Evolutionary conservation across 2,329 filamentous ascomycete species (phyloP), one percentile per base, ranked within the genome.

Genomic region (Microsporum audouinii): DNA sequence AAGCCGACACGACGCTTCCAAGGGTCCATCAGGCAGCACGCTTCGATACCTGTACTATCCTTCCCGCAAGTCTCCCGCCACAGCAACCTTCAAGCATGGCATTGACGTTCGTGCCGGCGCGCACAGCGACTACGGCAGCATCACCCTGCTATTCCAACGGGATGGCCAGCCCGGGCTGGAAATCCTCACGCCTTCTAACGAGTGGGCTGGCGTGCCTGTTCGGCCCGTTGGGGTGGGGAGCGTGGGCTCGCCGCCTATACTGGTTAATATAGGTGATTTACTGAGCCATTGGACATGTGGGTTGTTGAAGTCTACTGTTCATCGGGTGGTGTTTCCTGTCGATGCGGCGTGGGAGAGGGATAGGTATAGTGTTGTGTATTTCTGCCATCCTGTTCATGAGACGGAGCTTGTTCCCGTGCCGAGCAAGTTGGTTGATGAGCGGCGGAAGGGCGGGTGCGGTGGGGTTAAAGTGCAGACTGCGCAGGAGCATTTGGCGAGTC

Each of bases 281-380:
- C 75, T 89, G 12, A 87, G 84, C 38, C 94, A 95, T 72, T 97
- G 92, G 92, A 97, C 94, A 0, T 87, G 88, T 65, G 91, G 91
- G 0, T 75, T 96, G 55, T 80, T 97, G 64, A 88, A 90, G 67
- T 91, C 87, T 67, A 96, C 92, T 0, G 84, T 96, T 4, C 94
- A 97, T 71, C 80, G 92, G 8, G 94, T 97, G 34, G 84, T 92
- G 0, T 94, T 96, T 65, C 80, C 81, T 1, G 76, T 72, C 34
- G 64, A 71, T 63, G 58, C 56, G 27, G 45, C 56, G 29, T 31
- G 33, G 27, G 59, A 39, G 53, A n/a, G 78, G 56, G 71, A 72
- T 29, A 70, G 83, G 61, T 84, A 84, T 67, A 81, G 77, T 60
- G 80, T 85, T 63, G 83, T 80, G 27, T 86, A 83, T 67, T 86